phyloP scores from a whole-genome alignment of 805 yeast genomes.

The Spathaspora gorwiae region DNA sequence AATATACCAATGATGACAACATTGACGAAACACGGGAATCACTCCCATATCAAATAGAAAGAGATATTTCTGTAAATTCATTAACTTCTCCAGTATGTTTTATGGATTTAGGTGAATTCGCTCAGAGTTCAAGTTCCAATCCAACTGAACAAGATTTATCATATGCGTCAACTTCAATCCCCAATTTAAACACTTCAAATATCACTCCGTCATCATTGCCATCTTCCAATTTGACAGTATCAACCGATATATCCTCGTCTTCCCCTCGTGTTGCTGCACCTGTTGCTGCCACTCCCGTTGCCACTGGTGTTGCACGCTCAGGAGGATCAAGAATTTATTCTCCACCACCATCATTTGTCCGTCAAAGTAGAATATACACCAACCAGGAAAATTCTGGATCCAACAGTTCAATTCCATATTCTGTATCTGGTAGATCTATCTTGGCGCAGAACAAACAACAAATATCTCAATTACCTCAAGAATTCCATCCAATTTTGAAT shows the following conservation, averaged over 20 bases:
- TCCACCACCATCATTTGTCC: slow-evolving; percentile 31
- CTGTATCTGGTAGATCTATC: slow-evolving; percentile 8
- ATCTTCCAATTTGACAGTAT: no score
- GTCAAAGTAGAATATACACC: slow-evolving; percentile 27
- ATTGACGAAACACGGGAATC: not conserved
- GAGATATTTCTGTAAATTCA: slow-evolving; percentile 4
- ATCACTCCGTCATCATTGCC: not conserved
- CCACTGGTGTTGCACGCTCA: not conserved
- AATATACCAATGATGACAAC: slow-evolving; percentile 1
- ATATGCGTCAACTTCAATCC: not conserved
- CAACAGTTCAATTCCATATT: slow-evolving; percentile 6
- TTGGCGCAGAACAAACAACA: slow-evolving; percentile 15
- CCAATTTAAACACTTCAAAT: not conserved
- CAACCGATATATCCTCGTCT: not conserved
- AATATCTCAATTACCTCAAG: slow-evolving; percentile 46
- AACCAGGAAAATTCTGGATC: slow-evolving; percentile 6
- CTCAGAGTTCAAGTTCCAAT: not conserved
- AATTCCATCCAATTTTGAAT: slow-evolving; percentile 67
- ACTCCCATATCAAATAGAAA: not conserved
- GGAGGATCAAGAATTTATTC: slow-evolving; percentile 15
- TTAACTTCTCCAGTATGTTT: slow-evolving; percentile 1
- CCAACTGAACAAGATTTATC: not conserved
- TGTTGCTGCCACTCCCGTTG: not conserved
- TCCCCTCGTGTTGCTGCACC: slow-evolving; percentile 1
- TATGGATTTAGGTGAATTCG: not conserved